phyloP scores from a whole-genome alignment of 2,329 filamentous ascomycete genomes.

The Monilinia polystroma region DNA sequence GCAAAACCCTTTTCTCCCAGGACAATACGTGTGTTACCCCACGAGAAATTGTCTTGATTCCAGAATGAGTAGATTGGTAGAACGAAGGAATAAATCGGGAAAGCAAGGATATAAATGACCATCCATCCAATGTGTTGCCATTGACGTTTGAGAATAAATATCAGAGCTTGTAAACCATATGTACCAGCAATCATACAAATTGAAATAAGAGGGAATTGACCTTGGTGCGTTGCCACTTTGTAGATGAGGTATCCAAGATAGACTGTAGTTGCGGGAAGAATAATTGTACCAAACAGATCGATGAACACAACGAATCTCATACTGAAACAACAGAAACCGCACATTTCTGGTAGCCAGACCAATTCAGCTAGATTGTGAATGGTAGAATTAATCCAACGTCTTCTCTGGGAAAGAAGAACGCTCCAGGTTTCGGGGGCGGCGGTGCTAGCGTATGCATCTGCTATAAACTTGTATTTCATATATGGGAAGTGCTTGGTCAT shows the following conservation, averaged over 20 bases:
- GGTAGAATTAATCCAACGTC: conserved; percentile 99
- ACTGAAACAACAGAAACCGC: conserved; percentile 97
- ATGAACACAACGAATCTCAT: conserved; percentile 97
- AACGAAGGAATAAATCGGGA: conserved; percentile 87
- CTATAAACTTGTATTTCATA: conserved; percentile 95
- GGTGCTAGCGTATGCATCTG: conserved; percentile 89
- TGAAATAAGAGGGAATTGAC: conserved; percentile 82
- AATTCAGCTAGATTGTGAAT: conserved; percentile 94
- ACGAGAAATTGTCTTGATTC: conserved; percentile 98
- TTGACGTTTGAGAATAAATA: conserved; percentile 94
- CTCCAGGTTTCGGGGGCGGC: conserved; percentile 93
- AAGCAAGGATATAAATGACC: conserved; percentile 97
- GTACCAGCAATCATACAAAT: conserved; percentile 86
- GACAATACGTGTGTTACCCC: conserved; percentile 98
- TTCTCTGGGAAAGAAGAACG: conserved; percentile 92
- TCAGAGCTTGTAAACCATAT: conserved; percentile 92
- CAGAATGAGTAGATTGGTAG: conserved; percentile 98
- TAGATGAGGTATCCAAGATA: conserved; percentile 91
- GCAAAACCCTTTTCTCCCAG: conserved; percentile 91
- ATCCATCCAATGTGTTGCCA: conserved; percentile 99
- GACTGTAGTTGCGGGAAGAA: conserved; percentile 82
- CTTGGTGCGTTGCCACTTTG: conserved; percentile 63
- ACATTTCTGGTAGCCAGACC: conserved; percentile 87
- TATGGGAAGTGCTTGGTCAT: conserved; percentile 97
- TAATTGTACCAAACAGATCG: conserved; percentile 88